phyloP scores from a whole-genome alignment of 306 rosid genomes.

The Hylodesmum podocarpum region DNA sequence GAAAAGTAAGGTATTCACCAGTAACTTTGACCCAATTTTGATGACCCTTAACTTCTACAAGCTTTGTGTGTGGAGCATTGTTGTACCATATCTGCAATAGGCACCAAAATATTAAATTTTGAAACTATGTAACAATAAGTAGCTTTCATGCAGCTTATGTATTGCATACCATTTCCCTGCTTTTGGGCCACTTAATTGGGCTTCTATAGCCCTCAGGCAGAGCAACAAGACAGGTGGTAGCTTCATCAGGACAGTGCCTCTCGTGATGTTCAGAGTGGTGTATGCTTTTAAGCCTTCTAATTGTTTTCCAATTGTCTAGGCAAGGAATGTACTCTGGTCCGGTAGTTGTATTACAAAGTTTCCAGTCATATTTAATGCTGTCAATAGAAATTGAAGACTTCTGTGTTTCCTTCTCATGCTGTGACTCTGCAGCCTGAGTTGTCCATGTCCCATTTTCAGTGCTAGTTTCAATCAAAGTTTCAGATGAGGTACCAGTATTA shows the following conservation, averaged over 20 bases:
- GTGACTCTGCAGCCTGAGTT: constrained; percentile 50
- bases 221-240: constrained; percentile 75
- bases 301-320: constrained; percentile 69
- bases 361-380: constrained; percentile 51
- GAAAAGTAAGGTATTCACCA: constrained; percentile 78
- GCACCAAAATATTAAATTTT: constrained; percentile 33
- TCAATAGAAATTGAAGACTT: constrained; percentile 27
- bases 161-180: constrained; percentile 70
- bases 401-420: constrained; percentile 48
- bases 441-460: constrained; percentile 51
- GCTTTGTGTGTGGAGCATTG: constrained; percentile 78
- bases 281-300: constrained; percentile 58
- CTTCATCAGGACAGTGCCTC: constrained; percentile 82
- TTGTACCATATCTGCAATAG: constrained; percentile 75
- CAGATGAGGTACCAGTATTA: constrained; percentile 12
- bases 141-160: neutral
- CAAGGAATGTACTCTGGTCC: constrained; percentile 93
- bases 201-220: constrained; percentile 70
- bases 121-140: constrained; percentile 23
- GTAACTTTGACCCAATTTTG: constrained; percentile 91
- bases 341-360: constrained; percentile 66
- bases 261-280: constrained; percentile 73
- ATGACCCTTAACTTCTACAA: constrained; percentile 76
- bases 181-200: constrained; percentile 77
- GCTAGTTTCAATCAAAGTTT: constrained; percentile 41